Conservation (phyloP, 2,329 filamentous ascomycete genomes). For the Sphaerostilbella broomeana region DNA sequence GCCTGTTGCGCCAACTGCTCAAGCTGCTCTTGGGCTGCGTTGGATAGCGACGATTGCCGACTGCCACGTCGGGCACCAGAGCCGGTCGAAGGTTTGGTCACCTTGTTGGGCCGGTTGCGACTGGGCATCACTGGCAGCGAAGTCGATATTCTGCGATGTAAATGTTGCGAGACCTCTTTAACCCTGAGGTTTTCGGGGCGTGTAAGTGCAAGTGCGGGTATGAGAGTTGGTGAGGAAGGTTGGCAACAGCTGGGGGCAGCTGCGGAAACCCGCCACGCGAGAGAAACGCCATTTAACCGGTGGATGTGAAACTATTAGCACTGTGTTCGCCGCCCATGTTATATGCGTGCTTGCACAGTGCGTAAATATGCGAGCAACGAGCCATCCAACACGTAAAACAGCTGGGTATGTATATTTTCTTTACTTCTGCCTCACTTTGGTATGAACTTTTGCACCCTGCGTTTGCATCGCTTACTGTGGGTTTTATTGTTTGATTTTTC, state of each 20-base stretch:
- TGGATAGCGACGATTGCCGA: conserved; percentile 23
- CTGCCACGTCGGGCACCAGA: conserved; percentile 14
- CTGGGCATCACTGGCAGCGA: conserved; percentile 17
- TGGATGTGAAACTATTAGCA: too few relatives aligned
- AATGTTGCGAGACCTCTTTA: neutral
- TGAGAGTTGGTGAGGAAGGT: conserved; percentile 12
- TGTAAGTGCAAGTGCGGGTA: conserved; percentile 8
- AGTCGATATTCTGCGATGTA: neutral
- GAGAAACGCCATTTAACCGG: too few relatives aligned
- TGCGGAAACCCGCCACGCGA: conserved; percentile 18
- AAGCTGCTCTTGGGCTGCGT: conserved; percentile 25
- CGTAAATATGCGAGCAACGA: too few relatives aligned
- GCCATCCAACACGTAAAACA: too few relatives aligned
- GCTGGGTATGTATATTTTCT: too few relatives aligned
- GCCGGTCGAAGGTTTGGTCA: conserved; percentile 32
- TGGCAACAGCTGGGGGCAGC: conserved; percentile 18
- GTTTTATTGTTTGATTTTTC: neutral
- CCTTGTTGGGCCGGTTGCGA: conserved; percentile 37
- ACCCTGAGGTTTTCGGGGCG: neutral
- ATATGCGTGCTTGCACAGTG: too few relatives aligned
- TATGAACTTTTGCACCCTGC: neutral
- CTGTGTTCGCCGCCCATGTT: too few relatives aligned
- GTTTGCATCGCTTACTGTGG: neutral
- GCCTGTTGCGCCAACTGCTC: conserved; percentile 21
- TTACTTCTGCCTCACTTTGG: neutral